Base-by-base conservation (phyloP, 495 filamentous ascomycete species). In the Xylaria acuta region DNA sequence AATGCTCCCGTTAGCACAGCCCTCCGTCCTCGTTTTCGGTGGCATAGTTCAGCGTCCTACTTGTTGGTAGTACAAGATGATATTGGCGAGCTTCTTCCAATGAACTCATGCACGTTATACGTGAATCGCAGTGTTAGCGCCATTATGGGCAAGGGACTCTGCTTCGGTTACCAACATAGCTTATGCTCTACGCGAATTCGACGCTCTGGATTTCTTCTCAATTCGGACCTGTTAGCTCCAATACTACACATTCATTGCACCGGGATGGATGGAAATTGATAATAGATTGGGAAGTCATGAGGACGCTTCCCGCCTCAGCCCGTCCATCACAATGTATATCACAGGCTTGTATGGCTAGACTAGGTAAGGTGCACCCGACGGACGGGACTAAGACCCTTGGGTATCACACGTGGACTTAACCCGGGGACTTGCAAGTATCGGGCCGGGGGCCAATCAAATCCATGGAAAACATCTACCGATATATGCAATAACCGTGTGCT, bases 351-450 rank as follows among this genome's bases (percentile, higher is more conserved):
- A 64, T 45, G 18, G 60, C 60, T 43, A 5, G n/a, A 43, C 60
- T 27, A 43, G 25, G 60, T 14, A 32, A 63, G 22, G 59, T 25
- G 5, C 22, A 63, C 9, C 58, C 20, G 34, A 62, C 9, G 18
- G 20, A 5, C 32, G 58, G 27, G 11, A 34, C 25, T 30, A 6
- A 7, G 20, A 54, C 22, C 51, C 8, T 54, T 25, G 56, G 4
- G 0, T 36, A n/a, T 59, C 56, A 36, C 56, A 59, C 12, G 30
- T 36, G 56, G 30, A 34, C 56, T 59, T 32, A 22, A 45, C 12
- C 38, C 51, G 51, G 36, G 66, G 36, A 59, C 47, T 45, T 69
- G 67, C 67, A 69, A 22, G 20, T 69, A 69, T 60, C 67, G 67
- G 67, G 67, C 43, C 43, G 20, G 36, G 11, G 5, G 27, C 25